Base-by-base conservation (phyloP, 176 grass and related monocot species). In the Triticum monococcum region DNA sequence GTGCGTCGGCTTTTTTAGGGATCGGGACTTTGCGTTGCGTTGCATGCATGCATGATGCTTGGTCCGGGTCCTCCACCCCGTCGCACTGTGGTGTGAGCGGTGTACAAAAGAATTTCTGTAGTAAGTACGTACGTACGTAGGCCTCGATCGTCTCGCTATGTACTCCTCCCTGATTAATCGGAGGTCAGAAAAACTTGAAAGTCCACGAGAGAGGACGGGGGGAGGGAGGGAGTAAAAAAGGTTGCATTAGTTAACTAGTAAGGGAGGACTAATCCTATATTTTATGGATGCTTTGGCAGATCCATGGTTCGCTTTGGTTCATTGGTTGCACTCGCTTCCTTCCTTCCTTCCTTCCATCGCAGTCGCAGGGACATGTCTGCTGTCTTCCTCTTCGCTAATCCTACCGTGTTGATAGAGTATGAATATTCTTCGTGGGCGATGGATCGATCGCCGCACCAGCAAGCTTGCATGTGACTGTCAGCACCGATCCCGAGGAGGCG, bases 381-480 rank as follows among this genome's bases (percentile, higher is more conserved):
- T 79, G 23, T 64, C 2, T 50, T 64, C 5, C 2, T 23, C 22
- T 3, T 22, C 75, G 45, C 12, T 14, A 48, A 48, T 48, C 12
- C 45, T 48, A 14, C 45, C 3, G 45, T 5, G 43, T 46, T 10
- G 7, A 9, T 40, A 45, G 32, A 25, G 10, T 1, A 45, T 24
- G 14, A 71, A 59, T 69, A 30, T 4, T 66, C 52, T 72, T 23
- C 63, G 25, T 30, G 78, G 13, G 41, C 41, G 35, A 36, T 36
- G 35, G 35, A 36, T 36, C 2, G 41, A 43, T 87, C 59, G 30
- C 45, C 79, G 79, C 66, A 79, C 80, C 80, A 84, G 45, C 83
- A 89, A 72, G 89, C n/a, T n/a, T n/a, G n/a, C 95, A 95, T 36
- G 35, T 97, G 92, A 91, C 87, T 68, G 78, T 67, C 79, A 83